Evolutionary conservation across 768 basidiomycete genomes (phyloP).

Genomic region (Pleurotus tuoliensis): DNA sequence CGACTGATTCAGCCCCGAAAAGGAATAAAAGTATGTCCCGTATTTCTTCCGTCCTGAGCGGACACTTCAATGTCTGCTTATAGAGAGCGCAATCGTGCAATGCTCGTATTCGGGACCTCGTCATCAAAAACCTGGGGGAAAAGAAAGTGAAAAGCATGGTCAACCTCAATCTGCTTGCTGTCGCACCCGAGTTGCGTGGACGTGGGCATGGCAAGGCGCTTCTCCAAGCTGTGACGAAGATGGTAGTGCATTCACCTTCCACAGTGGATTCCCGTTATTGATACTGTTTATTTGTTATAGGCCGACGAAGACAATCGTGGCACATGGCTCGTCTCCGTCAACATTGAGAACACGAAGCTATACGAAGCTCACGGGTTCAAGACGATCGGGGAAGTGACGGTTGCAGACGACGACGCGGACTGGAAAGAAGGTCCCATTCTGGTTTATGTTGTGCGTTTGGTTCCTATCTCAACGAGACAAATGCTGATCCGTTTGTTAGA

Average conservation of each 20-base stretch:
- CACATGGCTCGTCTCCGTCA: conserved; percentile 1
- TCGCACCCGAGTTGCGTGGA: background rate
- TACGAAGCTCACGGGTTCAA: conserved; percentile 1
- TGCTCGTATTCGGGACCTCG: background rate
- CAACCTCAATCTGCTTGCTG: background rate
- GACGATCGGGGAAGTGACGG: background rate
- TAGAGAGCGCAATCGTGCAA: background rate
- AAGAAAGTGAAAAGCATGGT: conserved; percentile 3
- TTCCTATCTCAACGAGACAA: no score
- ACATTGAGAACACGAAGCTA: conserved; percentile 5
- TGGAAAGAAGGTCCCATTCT: conserved; percentile 4
- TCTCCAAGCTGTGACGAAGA: background rate
- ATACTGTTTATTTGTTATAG: background rate
- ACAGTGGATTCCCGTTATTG: background rate
- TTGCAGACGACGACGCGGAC: conserved; percentile 2
- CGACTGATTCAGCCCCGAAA: background rate
- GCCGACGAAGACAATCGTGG: background rate
- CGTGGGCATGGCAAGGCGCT: background rate
- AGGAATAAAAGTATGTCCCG: background rate
- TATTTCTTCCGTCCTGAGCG: background rate
- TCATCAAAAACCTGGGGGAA: conserved; percentile 1
- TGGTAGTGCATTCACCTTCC: background rate
- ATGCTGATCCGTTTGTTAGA: background rate
- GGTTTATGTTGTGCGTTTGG: background rate
- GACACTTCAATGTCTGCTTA: background rate